Conservation (phyloP, 2,329 filamentous ascomycete species). For the Ascochyta lentis region DNA sequence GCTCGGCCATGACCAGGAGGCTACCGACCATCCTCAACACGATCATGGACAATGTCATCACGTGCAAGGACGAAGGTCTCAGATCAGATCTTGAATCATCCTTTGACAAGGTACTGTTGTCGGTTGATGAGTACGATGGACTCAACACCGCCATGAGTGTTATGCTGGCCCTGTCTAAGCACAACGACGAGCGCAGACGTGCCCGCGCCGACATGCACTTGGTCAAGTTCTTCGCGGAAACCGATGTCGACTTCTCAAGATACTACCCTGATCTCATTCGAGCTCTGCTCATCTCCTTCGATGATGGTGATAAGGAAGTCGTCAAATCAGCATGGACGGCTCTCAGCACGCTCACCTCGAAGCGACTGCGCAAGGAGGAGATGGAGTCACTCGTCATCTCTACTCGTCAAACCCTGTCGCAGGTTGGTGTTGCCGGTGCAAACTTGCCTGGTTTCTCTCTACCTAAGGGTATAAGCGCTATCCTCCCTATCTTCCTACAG, state of each 20-base stretch:
- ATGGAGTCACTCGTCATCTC: constrained; percentile 93
- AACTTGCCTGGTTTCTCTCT: constrained; percentile 86
- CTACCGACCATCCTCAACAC: constrained; percentile 90
- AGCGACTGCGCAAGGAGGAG: constrained; percentile 91
- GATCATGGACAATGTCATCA: constrained; percentile 90
- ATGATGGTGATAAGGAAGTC: constrained; percentile 81
- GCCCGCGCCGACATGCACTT: constrained; percentile 80
- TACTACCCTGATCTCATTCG: constrained; percentile 97
- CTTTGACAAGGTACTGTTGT: constrained; percentile 88
- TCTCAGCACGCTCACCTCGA: constrained; percentile 79
- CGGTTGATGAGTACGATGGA: constrained; percentile 94
- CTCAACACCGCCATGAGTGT: constrained; percentile 96
- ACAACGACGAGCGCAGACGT: constrained; percentile 88
- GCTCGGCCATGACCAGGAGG: constrained; percentile 86
- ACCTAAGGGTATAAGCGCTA: constrained; percentile 95
- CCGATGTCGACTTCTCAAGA: constrained; percentile 87
- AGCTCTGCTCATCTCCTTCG: constrained; percentile 87
- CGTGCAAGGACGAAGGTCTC: constrained; percentile 76
- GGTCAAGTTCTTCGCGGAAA: constrained; percentile 81
- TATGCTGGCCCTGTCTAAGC: constrained; percentile 84
- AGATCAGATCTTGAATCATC: constrained; percentile 75
- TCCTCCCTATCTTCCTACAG: constrained; percentile 95
- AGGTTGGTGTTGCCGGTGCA: constrained; percentile 85
- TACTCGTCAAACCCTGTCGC: constrained; percentile 83
- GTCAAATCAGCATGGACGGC: constrained; percentile 91